A percentile compares a stretch with the other conserved stretches of the same genome.
phyloP scores from a whole-genome alignment of 1,284 basidiomycete species.

The Megacollybia platyphylla region DNA sequence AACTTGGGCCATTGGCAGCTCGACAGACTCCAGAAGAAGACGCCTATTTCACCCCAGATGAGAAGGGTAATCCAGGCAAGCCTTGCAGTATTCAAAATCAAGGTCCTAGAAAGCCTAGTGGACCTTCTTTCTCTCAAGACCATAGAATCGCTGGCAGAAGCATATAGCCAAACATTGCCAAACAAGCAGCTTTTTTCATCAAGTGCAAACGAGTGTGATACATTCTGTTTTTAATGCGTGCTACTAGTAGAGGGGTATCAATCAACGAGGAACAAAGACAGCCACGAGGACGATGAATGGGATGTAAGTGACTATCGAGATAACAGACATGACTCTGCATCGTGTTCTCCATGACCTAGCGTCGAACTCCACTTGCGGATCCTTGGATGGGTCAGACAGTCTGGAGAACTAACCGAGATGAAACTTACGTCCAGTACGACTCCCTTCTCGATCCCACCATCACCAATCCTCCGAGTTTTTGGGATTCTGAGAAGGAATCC shows the following conservation, averaged over 20 bases:
- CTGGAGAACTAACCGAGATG: constrained; percentile 9
- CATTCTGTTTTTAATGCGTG: no score
- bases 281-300: constrained; percentile 44
- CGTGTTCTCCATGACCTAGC: constrained; percentile 37
- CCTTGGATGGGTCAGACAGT: background rate
- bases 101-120: background rate
- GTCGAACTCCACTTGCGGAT: constrained; percentile 19
- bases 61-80: constrained; percentile 44
- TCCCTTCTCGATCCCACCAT: constrained; percentile 32
- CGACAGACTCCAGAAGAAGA: constrained; percentile 36
- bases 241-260: background rate
- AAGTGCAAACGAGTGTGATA: no score
- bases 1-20: constrained; percentile 45
- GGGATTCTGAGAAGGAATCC: constrained; percentile 29
- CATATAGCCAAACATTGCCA: no score
- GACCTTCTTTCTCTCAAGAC: background rate
- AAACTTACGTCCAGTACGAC: constrained; percentile 33
- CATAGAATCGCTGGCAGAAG: no score
- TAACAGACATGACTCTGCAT: constrained; percentile 35
- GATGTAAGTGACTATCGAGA: constrained; percentile 43
- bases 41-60: constrained; percentile 61
- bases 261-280: constrained; percentile 24
- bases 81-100: constrained; percentile 16
- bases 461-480: constrained; percentile 32
- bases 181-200: no score